phyloP scores from a whole-genome alignment of 371 early-diverging fungal species.

The Zopfochytrium polystomum region DNA sequence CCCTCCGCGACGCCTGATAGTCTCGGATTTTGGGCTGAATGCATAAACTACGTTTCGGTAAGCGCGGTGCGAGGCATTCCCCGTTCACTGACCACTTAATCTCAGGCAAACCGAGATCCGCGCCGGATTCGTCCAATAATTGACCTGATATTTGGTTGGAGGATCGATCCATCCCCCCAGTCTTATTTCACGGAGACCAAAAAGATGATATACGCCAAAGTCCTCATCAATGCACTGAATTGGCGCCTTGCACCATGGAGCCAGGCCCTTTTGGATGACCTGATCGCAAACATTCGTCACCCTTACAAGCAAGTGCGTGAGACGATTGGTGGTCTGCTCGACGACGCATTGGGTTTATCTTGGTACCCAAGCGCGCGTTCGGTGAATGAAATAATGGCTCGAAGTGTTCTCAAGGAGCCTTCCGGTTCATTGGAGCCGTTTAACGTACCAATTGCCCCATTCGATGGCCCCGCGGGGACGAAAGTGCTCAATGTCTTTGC shows the following conservation, averaged over 20 bases:
- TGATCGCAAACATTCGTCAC: conserved; percentile 61
- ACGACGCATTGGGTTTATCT: conserved; percentile 59
- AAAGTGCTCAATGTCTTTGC: conserved; percentile 11
- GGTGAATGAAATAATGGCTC: conserved; percentile 39
- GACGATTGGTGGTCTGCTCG: conserved; percentile 67
- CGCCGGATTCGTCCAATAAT: conserved; percentile 72
- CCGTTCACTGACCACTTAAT: background rate
- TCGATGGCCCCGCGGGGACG: background rate
- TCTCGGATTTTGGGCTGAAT: conserved; percentile 29
- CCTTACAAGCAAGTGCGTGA: conserved; percentile 90
- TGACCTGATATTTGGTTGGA: conserved; percentile 55
- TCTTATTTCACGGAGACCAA: conserved; percentile 80
- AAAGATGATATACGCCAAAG: conserved; percentile 65
- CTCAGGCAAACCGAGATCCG: conserved; percentile 70
- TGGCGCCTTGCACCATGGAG: conserved; percentile 66
- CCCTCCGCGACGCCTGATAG: conserved; percentile 29
- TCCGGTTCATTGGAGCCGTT: background rate
- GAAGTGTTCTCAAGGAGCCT: conserved; percentile 27
- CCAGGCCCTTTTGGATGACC: conserved; percentile 46
- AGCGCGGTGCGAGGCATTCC: conserved; percentile 1
- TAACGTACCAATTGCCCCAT: background rate
- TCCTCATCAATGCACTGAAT: conserved; percentile 54
- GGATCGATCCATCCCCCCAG: conserved; percentile 71
- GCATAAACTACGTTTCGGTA: conserved; percentile 24
- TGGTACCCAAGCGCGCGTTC: conserved; percentile 61